phyloP scores from a whole-genome alignment of 2,329 filamentous ascomycete genomes.

The Penicillium sp. region DNA sequence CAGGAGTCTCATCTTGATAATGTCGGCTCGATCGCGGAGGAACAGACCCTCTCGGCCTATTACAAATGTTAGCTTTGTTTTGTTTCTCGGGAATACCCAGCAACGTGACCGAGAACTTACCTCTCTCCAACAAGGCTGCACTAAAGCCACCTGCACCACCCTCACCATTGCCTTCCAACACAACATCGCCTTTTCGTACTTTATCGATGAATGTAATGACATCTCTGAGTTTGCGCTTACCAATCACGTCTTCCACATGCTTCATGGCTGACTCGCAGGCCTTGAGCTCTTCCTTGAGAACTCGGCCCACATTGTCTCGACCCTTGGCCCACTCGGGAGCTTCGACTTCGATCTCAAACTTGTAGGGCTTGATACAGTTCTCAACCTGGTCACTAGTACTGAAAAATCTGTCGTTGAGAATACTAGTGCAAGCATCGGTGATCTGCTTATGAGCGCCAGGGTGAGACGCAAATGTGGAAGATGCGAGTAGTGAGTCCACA shows the following conservation, averaged over 20 bases:
- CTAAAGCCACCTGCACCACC: constrained; percentile 94
- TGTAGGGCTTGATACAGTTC: constrained; percentile 98
- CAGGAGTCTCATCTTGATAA: constrained; percentile 84
- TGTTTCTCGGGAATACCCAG: background rate
- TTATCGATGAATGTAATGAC: constrained; percentile 91
- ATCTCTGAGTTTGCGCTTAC: constrained; percentile 81
- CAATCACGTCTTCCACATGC: constrained; percentile 73
- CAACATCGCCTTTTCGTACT: constrained; percentile 79
- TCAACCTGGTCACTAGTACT: constrained; percentile 97
- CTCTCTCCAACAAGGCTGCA: constrained; percentile 77
- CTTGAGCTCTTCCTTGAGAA: constrained; percentile 83
- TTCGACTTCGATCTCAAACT: constrained; percentile 95
- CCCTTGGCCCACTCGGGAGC: constrained; percentile 85
- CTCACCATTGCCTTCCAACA: constrained; percentile 78
- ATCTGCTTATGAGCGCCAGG: constrained; percentile 94
- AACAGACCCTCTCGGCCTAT: constrained; percentile 89
- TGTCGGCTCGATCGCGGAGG: constrained; percentile 84
- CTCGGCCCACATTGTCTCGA: constrained; percentile 75
- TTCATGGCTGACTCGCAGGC: constrained; percentile 80
- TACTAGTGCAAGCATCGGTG: constrained; percentile 82
- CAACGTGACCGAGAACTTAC: constrained; percentile 51
- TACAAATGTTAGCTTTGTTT: background rate
- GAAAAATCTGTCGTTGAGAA: constrained; percentile 92
- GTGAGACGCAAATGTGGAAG: constrained; percentile 84
- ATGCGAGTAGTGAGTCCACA: constrained; percentile 74